phyloP scores from a whole-genome alignment of 352 stramenopile species.

The Nothophytophthora sp. region DNA sequence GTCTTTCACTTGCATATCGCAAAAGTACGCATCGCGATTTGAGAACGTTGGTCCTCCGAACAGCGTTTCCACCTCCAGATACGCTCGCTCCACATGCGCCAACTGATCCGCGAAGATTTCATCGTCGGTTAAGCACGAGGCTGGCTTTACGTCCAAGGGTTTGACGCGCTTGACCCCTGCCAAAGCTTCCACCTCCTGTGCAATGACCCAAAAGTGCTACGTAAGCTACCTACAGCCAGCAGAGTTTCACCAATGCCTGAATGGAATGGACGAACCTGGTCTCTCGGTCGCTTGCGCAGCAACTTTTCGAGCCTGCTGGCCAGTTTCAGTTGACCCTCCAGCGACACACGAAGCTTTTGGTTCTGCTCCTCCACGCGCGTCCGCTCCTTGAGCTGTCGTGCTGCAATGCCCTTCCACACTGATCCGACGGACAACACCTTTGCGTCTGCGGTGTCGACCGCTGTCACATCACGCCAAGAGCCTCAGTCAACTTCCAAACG shows the following conservation, averaged over 20 bases:
- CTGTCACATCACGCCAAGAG: too few relatives aligned
- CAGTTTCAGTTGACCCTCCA: slow-evolving; percentile 39
- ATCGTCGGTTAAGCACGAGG: slow-evolving; percentile 12
- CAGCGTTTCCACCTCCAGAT: slow-evolving; percentile 16
- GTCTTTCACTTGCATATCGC: slow-evolving; percentile 16
- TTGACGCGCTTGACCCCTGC: slow-evolving; percentile 20
- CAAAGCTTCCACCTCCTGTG: slow-evolving; percentile 11
- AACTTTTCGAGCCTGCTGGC: slow-evolving; percentile 32
- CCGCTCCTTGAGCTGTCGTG: slow-evolving; percentile 24
- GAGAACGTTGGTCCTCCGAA: slow-evolving; percentile 19
- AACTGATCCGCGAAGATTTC: slow-evolving; percentile 33
- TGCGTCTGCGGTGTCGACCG: neutral
- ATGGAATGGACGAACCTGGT: too few relatives aligned
- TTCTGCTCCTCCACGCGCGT: slow-evolving; percentile 34
- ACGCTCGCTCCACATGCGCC: slow-evolving; percentile 15
- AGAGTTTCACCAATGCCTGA: too few relatives aligned
- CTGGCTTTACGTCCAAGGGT: neutral
- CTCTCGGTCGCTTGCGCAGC: slow-evolving; percentile 20
- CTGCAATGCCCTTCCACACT: slow-evolving; percentile 37
- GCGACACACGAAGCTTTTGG: slow-evolving; percentile 16
- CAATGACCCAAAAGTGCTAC: too few relatives aligned
- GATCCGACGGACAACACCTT: neutral
- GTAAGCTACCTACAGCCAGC: too few relatives aligned
- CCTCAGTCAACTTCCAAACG: too few relatives aligned
- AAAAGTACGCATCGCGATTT: slow-evolving; percentile 5